A percentile compares a stretch with the other conserved stretches of the same genome.
Conservation (phyloP, 495 filamentous ascomycete genomes). For the Aspergillus leporis region DNA sequence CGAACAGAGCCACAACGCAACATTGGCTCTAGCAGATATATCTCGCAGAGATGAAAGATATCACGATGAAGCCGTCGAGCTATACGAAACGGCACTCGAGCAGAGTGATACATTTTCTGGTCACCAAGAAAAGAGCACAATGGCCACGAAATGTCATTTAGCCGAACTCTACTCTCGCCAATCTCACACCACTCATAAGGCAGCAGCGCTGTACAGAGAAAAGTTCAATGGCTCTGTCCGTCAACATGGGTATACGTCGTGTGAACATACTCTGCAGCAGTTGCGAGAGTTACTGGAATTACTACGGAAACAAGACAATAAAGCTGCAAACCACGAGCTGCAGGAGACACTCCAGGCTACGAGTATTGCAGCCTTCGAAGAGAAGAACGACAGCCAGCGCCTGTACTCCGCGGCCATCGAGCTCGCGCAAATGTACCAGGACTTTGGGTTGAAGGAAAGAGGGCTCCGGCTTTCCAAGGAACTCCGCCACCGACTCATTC, state of each 20-base stretch:
- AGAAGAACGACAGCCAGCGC: not conserved
- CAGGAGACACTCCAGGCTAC: not conserved
- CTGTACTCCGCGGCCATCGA: not conserved
- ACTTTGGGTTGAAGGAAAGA: not conserved
- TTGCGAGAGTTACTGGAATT: not conserved
- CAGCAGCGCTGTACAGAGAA: not conserved
- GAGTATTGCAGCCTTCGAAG: not conserved
- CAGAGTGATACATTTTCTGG: not conserved
- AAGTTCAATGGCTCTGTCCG: not conserved
- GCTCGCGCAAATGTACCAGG: not conserved
- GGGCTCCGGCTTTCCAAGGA: not conserved
- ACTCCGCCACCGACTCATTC: not conserved
- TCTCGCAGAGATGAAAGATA: constrained; percentile 1
- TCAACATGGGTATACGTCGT: not conserved
- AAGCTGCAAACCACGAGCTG: not conserved
- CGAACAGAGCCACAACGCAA: not conserved
- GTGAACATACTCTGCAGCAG: not conserved
- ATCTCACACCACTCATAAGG: not conserved
- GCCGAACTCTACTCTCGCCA: not conserved
- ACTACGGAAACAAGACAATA: not conserved
- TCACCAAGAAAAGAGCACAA: not conserved
- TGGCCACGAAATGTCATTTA: not conserved
- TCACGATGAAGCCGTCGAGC: not conserved
- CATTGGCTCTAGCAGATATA: not conserved
- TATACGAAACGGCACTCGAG: not conserved